Conservation (phyloP, 2,329 filamentous ascomycete genomes). For the Leptographium galeiforme region DNA sequence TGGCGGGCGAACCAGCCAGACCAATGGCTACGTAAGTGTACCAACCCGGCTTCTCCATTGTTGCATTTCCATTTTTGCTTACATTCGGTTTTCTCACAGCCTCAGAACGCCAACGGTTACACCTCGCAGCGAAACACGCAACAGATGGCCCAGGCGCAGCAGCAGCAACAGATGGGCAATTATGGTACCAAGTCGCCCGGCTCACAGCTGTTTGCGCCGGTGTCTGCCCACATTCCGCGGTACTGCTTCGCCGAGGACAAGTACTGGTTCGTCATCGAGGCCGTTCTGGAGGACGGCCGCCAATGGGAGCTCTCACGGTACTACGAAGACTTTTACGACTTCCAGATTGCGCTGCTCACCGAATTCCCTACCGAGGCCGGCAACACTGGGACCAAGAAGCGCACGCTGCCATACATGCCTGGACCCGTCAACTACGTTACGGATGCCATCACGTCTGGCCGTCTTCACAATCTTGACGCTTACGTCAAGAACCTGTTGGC, state of each 20-base stretch:
- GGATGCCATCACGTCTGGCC: conserved; percentile 89
- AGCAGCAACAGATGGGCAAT: conserved; percentile 15
- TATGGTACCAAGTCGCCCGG: conserved; percentile 26
- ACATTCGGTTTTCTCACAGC: conserved; percentile 6
- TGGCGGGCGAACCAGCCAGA: conserved; percentile 27
- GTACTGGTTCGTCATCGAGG: conserved; percentile 97
- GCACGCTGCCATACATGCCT: conserved; percentile 91
- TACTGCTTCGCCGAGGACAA: conserved; percentile 97
- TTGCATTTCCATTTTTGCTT: neutral
- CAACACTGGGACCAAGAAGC: conserved; percentile 63
- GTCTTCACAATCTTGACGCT: conserved; percentile 82
- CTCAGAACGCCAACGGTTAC: conserved; percentile 22
- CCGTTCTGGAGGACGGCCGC: conserved; percentile 74
- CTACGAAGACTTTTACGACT: conserved; percentile 98
- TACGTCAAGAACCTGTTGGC: conserved; percentile 86
- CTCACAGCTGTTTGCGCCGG: conserved; percentile 56
- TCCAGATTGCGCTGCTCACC: conserved; percentile 88
- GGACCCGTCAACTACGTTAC: conserved; percentile 96
- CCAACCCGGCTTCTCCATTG: no score
- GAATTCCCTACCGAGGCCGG: conserved; percentile 89
- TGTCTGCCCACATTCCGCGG: conserved; percentile 73
- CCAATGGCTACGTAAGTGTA: conserved; percentile 33
- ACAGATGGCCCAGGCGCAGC: conserved; percentile 17
- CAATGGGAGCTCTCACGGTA: conserved; percentile 90
- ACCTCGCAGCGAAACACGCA: conserved; percentile 16